Percentiles rank a stretch among this genome's conserved stretches.
phyloP scores from a whole-genome alignment of 495 filamentous ascomycete species.

The Margaritispora aquatica region DNA sequence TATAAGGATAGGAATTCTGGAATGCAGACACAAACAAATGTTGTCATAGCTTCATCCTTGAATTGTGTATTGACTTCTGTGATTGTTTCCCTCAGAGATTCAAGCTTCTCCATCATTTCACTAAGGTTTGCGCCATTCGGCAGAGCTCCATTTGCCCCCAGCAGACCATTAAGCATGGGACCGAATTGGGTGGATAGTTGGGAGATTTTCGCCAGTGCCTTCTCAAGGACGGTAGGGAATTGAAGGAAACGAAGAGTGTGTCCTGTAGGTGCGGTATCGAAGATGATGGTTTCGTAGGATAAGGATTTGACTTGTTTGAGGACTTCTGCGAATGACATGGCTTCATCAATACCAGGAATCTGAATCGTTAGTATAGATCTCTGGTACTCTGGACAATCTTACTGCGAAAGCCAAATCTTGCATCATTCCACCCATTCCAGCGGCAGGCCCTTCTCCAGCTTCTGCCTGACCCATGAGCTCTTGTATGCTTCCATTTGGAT shows the following conservation, averaged over 20 bases:
- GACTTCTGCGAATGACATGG: constrained; percentile 99
- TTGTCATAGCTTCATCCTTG: constrained; percentile 93
- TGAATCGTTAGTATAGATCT: constrained; percentile 28
- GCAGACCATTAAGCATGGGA: constrained; percentile 88
- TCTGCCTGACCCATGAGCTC: constrained; percentile 83
- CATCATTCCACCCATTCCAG: constrained; percentile 57
- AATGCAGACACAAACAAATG: constrained; percentile 98
- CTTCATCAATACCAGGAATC: constrained; percentile 98
- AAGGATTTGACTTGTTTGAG: constrained; percentile 99
- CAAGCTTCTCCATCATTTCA: constrained; percentile 91
- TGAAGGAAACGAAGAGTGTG: constrained; percentile 98
- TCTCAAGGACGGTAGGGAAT: constrained; percentile 97
- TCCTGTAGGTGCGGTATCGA: constrained; percentile 98
- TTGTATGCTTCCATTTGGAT: constrained; percentile 96
- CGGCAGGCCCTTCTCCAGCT: constrained; percentile 53
- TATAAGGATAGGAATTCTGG: constrained; percentile 96
- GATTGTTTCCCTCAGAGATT: constrained; percentile 86
- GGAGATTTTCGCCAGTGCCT: constrained; percentile 92
- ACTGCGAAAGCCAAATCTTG: constrained; percentile 60
- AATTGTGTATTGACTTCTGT: constrained; percentile 96
- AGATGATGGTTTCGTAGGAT: constrained; percentile 97
- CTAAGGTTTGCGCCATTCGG: constrained; percentile 88
- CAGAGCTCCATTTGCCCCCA: constrained; percentile 71
- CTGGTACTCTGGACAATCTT: constrained; percentile 18
- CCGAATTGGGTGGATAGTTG: constrained; percentile 92